Conservation (phyloP, 2,329 filamentous ascomycete species). For the Lachnellula hyalina region DNA sequence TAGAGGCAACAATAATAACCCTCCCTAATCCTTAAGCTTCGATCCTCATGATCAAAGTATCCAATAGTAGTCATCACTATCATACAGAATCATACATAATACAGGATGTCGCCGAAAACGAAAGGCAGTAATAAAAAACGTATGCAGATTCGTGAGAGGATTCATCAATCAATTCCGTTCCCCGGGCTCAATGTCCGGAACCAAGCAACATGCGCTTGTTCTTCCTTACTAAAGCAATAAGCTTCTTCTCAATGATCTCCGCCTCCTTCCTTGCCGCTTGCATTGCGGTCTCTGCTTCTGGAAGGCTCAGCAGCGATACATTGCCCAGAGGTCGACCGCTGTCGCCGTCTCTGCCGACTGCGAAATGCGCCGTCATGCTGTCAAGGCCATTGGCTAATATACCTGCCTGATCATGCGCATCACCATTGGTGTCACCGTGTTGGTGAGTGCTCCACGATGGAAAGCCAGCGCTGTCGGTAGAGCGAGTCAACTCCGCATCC, state of each 20-base stretch:
- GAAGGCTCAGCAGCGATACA: constrained; percentile 51
- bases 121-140: too few relatives aligned
- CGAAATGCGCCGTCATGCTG: constrained; percentile 30
- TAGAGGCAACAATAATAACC: too few relatives aligned
- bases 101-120: too few relatives aligned
- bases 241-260: constrained; percentile 56
- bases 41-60: too few relatives aligned
- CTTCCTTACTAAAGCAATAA: constrained; percentile 55
- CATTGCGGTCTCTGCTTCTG: constrained; percentile 55
- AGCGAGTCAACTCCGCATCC: constrained; percentile 26
- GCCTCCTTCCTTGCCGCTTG: constrained; percentile 50
- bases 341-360: constrained; percentile 25
- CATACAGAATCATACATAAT: too few relatives aligned
- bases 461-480: constrained; percentile 24
- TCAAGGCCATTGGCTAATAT: constrained; percentile 28
- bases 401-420: constrained; percentile 21
- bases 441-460: constrained; percentile 25
- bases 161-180: neutral
- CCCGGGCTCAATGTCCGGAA: constrained; percentile 22
- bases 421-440: constrained; percentile 13
- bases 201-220: constrained; percentile 50
- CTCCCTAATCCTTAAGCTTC: too few relatives aligned
- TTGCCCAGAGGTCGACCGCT: constrained; percentile 26
- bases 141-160: too few relatives aligned
- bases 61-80: too few relatives aligned